Base-by-base conservation (phyloP, 441 rosid genomes). In the Theobroma grandiflorum region DNA sequence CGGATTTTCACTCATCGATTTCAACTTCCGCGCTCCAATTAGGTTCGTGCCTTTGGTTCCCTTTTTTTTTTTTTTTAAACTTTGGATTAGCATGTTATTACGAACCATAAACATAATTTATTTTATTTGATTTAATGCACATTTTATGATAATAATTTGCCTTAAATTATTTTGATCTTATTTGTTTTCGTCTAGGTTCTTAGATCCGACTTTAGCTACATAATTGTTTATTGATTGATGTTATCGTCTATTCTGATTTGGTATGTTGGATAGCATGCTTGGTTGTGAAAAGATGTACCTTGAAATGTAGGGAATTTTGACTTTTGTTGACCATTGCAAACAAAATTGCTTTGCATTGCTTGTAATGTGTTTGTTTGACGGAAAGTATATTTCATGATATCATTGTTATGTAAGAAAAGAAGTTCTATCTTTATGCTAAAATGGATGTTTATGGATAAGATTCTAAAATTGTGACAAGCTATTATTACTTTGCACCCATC, bases 101-200 rank as follows among this genome's bases (percentile, higher is more conserved):
- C 53, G 53, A 22, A 52, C 37, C 62, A 15, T 59, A 31, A 69
- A 8, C 50, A 35, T 49, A 59, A 33, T 35, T 57, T 6, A 2
- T 67, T 53, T 31, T 66, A 15, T 18, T 75, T 63, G 59, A 14
- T 72, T 72, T 53, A 10, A 70, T 70, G 74, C 58, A 10, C 40
- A 31, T 31, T 38, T 38, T 49, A 11, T 49, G 31, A 35, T 72
- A 31, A 50, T 26, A 16, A 53, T 72, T 72, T 35, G 16, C 11
- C 73, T 72, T 31, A 55, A 15, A 10, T 74, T 45, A 53, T 59
- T 70, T 61, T n/a, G 15, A 52, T 61, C 37, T 47, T 58, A 50
- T 62, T 35, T 50, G 8, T 52, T 76, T 31, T 33, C 43, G 1
- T 53, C 67, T 10, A 40, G 52, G 74, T 81, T 47, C 20, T 71